Percentiles rank a stretch among this genome's conserved stretches.
These are phyloP conservation scores for Fusarium subtropicale DNA, from an alignment of 2,329 filamentous ascomycete species.

Conservation along the genomic window DNA sequence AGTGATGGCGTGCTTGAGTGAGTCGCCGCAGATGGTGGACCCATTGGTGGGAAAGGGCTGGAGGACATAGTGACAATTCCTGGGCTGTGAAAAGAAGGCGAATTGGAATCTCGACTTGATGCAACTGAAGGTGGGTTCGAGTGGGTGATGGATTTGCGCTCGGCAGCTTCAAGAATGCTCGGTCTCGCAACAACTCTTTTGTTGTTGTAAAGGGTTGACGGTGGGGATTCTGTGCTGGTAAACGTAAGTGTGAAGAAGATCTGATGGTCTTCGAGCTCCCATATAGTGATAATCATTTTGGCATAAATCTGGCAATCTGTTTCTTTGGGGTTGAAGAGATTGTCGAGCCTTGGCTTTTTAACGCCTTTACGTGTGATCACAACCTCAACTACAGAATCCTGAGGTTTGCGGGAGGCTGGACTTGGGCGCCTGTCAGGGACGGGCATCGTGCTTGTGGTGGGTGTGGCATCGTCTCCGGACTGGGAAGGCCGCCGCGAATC, in stretches of 20 bases:
- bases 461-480: slow-evolving; percentile 52
- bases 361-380: slow-evolving; percentile 66
- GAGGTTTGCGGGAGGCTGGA: slow-evolving; percentile 51
- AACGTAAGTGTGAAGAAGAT: slow-evolving; percentile 81
- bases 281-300: slow-evolving; percentile 82
- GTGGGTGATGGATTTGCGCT: slow-evolving; percentile 58
- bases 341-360: slow-evolving; percentile 54
- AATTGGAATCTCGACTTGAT: slow-evolving; percentile 62
- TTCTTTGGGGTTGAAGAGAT: slow-evolving; percentile 51
- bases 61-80: slow-evolving; percentile 64
- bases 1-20: slow-evolving; percentile 71
- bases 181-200: slow-evolving; percentile 56
- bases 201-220: slow-evolving; percentile 48
- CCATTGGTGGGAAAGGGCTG: slow-evolving; percentile 73
- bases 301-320: slow-evolving; percentile 64
- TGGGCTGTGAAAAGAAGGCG: slow-evolving; percentile 63
- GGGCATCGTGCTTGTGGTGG: slow-evolving; percentile 48
- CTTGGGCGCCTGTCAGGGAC: slow-evolving; percentile 51
- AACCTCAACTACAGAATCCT: slow-evolving; percentile 76
- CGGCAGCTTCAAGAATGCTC: slow-evolving; percentile 59
- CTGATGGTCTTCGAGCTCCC: slow-evolving; percentile 74
- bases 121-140: slow-evolving; percentile 61
- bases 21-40: slow-evolving; percentile 68
- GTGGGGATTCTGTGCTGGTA: slow-evolving; percentile 66
- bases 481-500: slow-evolving; percentile 39